These are phyloP conservation scores for Adansonia madagascariensis DNA, from an alignment of 441 rosid genomes.

Conservation along the genomic window DNA sequence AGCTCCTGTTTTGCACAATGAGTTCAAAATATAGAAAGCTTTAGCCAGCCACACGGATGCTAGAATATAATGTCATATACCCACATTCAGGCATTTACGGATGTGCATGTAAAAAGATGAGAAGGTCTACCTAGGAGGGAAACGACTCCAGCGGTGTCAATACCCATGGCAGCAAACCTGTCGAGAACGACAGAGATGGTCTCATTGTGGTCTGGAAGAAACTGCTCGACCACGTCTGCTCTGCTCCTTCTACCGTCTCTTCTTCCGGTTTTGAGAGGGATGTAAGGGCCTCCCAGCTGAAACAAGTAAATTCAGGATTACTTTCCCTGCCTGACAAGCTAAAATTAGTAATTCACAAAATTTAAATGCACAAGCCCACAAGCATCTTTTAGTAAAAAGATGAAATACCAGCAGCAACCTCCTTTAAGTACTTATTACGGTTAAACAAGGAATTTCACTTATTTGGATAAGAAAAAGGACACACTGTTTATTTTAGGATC, in stretches of 20 bases:
- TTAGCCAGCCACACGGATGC: background rate
- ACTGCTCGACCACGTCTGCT: slow-evolving; percentile 72
- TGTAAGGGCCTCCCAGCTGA: slow-evolving; percentile 92
- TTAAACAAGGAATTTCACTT: background rate
- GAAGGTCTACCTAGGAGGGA: slow-evolving; percentile 71
- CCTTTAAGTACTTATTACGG: slow-evolving; percentile 1
- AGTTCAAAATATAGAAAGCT: background rate
- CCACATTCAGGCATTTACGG: background rate
- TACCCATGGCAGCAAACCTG: slow-evolving; percentile 74
- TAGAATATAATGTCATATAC: background rate
- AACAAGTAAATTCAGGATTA: slow-evolving; percentile 1
- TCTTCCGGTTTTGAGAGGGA: slow-evolving; percentile 89
- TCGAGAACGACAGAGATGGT: slow-evolving; percentile 87
- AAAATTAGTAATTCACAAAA: slow-evolving; percentile 12
- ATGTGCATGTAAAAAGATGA: background rate
- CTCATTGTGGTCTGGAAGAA: slow-evolving; percentile 96
- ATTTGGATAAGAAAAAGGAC: too few relatives aligned
- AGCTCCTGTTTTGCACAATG: slow-evolving; percentile 50
- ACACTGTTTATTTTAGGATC: background rate
- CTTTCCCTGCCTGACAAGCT: slow-evolving; percentile 6
- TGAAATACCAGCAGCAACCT: background rate
- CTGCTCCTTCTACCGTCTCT: slow-evolving; percentile 90
- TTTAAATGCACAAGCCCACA: background rate
- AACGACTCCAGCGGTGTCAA: slow-evolving; percentile 85
- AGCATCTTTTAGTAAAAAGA: background rate